A percentile compares a stretch with the other conserved stretches of the same genome.
Evolutionary conservation across 176 grass and related monocot species (phyloP).

Genomic region (Aegilops bicornis): DNA sequence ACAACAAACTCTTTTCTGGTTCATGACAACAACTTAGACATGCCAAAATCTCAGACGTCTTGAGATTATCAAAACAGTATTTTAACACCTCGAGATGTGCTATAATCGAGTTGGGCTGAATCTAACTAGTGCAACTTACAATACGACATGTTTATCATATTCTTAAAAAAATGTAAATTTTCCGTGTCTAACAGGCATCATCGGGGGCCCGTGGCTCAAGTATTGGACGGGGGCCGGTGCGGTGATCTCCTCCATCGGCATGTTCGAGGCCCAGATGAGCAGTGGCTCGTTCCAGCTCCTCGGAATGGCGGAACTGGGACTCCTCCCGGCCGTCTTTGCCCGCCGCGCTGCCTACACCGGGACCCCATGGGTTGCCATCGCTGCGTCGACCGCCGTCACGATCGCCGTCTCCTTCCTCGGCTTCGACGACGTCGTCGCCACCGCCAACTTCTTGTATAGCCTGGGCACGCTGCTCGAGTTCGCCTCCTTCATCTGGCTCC

Average conservation of each 20-base stretch:
- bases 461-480: constrained; percentile 43
- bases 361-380: constrained; percentile 4
- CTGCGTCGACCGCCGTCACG: constrained; percentile 12
- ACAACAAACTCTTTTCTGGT: no score
- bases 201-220: constrained; percentile 46
- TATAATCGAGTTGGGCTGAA: neutral
- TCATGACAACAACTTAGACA: no score
- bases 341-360: constrained; percentile 8
- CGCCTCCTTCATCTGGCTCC: constrained; percentile 22
- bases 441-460: constrained; percentile 47
- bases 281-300: constrained; percentile 52
- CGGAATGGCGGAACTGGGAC: constrained; percentile 28
- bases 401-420: constrained; percentile 28
- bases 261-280: constrained; percentile 59
- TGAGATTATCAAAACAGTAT: neutral
- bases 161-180: neutral
- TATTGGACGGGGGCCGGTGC: constrained; percentile 48
- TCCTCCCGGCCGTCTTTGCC: constrained; percentile 41
- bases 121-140: neutral
- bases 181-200: constrained; percentile 2
- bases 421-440: constrained; percentile 32
- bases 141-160: no score
- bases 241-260: constrained; percentile 40
- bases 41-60: no score
- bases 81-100: neutral